A percentile compares a stretch with the other conserved stretches of the same genome.
Conservation (phyloP, 2,329 filamentous ascomycete genomes). For the Metarhizium brunneum region DNA sequence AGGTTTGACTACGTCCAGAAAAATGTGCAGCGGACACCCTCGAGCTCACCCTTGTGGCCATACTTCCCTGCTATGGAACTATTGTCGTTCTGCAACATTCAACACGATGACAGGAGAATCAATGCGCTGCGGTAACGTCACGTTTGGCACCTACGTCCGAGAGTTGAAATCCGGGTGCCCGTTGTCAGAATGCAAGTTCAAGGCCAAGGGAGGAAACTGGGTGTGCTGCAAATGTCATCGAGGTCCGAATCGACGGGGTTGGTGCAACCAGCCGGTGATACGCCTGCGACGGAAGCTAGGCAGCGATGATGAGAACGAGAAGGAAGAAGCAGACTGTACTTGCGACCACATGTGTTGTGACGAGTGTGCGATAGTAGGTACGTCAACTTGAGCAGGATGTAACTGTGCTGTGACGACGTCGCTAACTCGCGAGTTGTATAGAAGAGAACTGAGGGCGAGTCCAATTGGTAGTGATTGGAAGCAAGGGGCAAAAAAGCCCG, state of each 20-base stretch:
- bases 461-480: no score
- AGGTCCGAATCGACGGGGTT: conserved; percentile 42
- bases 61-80: conserved; percentile 8
- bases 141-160: conserved; percentile 34
- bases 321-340: conserved; percentile 28
- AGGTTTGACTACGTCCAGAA: neutral
- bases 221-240: conserved; percentile 44
- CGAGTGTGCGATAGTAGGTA: conserved; percentile 30
- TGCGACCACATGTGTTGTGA: conserved; percentile 47
- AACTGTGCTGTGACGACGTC: no score
- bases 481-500: no score
- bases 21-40: conserved; percentile 8
- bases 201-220: conserved; percentile 39
- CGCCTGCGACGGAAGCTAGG: conserved; percentile 19
- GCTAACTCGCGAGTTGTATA: no score
- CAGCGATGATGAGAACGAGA: conserved; percentile 17
- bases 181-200: conserved; percentile 41
- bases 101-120: conserved; percentile 41
- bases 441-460: no score
- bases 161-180: conserved; percentile 35
- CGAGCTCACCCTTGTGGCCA: conserved; percentile 9
- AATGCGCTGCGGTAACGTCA: conserved; percentile 38
- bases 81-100: conserved; percentile 26
- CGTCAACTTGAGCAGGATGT: no score
- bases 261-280: conserved; percentile 35